phyloP scores from a whole-genome alignment of 2,329 filamentous ascomycete genomes.

The Metarhizium humberi region DNA sequence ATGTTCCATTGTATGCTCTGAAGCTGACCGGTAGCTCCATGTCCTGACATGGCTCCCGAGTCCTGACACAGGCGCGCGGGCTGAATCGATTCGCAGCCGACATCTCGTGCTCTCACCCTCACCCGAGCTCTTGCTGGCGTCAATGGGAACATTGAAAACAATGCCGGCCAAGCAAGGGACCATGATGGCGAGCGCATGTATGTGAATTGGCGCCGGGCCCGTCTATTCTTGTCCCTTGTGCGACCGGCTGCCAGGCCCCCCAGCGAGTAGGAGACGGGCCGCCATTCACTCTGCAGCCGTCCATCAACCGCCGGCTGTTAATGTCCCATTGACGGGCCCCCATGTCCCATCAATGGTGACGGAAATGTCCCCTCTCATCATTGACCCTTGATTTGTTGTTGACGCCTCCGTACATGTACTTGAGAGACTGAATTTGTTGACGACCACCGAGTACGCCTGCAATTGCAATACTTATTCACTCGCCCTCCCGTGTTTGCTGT shows the following conservation, averaged over 20 bases:
- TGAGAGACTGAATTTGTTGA: too few species aligned
- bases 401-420: too few species aligned
- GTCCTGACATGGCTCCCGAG: not conserved
- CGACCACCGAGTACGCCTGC: too few species aligned
- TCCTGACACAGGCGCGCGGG: not conserved
- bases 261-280: not conserved
- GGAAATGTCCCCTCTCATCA: too few species aligned
- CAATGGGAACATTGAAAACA: not conserved
- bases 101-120: not conserved
- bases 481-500: not conserved
- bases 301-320: not conserved
- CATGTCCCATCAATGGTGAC: too few species aligned
- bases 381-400: too few species aligned
- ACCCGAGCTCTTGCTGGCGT: too few species aligned
- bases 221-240: not conserved
- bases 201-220: not conserved
- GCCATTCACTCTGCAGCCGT: not conserved
- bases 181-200: too few species aligned
- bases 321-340: not conserved
- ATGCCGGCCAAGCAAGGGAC: not conserved
- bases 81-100: slow-evolving; percentile 1
- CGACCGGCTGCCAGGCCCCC: not conserved
- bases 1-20: too few species aligned
- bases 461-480: not conserved
- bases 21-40: not conserved